These are phyloP conservation scores for Haplosporangium sp. DNA, from an alignment of 371 early-diverging fungal genomes.

Conservation along the genomic window DNA sequence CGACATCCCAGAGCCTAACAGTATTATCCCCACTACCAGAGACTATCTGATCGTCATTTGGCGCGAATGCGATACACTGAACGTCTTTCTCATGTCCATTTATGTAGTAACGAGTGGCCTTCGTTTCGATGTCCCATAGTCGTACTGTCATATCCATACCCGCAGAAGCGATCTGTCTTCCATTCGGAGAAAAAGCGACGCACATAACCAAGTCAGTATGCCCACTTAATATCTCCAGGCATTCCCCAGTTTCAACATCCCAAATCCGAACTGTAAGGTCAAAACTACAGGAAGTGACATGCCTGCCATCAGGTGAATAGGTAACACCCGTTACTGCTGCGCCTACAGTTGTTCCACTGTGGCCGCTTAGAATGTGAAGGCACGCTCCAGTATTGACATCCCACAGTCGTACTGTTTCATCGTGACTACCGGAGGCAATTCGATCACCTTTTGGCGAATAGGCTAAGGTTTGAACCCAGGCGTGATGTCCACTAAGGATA, in stretches of 20 bases:
- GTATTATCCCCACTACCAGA: not conserved
- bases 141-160: constrained; percentile 8
- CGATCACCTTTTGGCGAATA: not conserved
- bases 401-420: not conserved
- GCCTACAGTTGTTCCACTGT: not conserved
- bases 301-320: not conserved
- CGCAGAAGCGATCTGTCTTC: constrained; percentile 1
- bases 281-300: not conserved
- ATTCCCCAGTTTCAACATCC: not conserved
- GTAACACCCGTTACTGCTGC: not conserved
- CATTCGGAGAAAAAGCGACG: constrained; percentile 4
- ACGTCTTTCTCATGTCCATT: not conserved
- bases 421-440: not conserved
- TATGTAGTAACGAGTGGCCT: not conserved
- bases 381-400: not conserved
- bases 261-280: constrained; percentile 9
- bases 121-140: constrained; percentile 3
- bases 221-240: not conserved
- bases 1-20: not conserved
- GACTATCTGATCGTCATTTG: not conserved
- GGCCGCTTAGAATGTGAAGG: not conserved
- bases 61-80: not conserved
- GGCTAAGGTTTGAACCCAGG: not conserved
- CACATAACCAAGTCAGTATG: not conserved
- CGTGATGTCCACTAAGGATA: too few species aligned